Evolutionary conservation across 1,139 yeast genomes (phyloP), one percentile per base, ranked within the genome.

Genomic region (Citeromyces siamensis): DNA sequence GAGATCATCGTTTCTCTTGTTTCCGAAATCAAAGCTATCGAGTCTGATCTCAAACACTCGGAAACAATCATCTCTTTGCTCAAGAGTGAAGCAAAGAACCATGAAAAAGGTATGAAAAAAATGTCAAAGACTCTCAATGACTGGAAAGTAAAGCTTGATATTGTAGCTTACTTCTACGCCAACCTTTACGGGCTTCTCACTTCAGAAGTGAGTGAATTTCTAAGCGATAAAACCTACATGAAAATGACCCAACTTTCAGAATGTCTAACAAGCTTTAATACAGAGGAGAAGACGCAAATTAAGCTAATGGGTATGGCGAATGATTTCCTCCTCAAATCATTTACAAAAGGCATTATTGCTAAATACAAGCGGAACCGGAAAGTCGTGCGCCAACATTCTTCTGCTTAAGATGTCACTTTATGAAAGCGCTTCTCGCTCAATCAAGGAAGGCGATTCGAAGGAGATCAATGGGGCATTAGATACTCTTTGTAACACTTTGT

Each of bases 371-470:
- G 23, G 23, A 10, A 6, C 12, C 12, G 9, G 16, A 26, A 26
- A 17, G 31, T 26, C 31, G 31, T 26, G 31, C 31, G 31, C 31
- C 17, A 7, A 26, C n/a, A n/a, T n/a, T n/a, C n/a, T n/a, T n/a
- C n/a, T n/a, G n/a, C n/a, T n/a, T n/a, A n/a, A n/a, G n/a, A n/a
- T n/a, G n/a, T n/a, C n/a, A 17, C 31, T 26, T 7, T 26, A 26
- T 26, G 8, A n/a, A 12, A 26, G 9, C 3, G 31, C 16, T 26
- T 14, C 16, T 13, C 31, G 17, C 8, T 26, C 16, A n/a, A 26
- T 26, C 31, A 26, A 26, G 5, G 3, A 14, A 13, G 31, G 17
- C 16, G 3, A 9, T 3, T 7, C 6, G 4, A 12, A 26, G 6
- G 17, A 26, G 16, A 13, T 26, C 16, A 4, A 26, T 13, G 16